Evolutionary conservation across 495 filamentous ascomycete genomes (phyloP).

Genomic region (Oleoguttula mirabilis): DNA sequence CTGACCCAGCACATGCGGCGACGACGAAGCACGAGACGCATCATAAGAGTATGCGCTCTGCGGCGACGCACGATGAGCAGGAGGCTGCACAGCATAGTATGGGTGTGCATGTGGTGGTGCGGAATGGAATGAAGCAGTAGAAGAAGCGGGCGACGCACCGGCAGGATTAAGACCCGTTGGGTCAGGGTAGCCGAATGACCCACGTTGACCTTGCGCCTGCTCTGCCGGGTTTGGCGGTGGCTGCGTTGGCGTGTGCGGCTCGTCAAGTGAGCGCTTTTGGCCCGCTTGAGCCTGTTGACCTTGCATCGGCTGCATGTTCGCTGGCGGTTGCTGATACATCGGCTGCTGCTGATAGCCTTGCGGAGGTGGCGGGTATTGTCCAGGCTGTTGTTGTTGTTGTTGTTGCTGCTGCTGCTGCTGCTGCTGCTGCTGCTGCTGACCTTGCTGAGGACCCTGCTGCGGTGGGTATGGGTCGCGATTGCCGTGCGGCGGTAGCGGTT

Average conservation of each 20-base stretch:
- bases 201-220: slow-evolving; percentile 18
- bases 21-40: slow-evolving; percentile 26
- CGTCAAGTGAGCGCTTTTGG: slow-evolving; percentile 27
- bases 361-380: slow-evolving; percentile 23
- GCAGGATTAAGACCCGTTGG: slow-evolving; percentile 26
- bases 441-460: slow-evolving; percentile 36
- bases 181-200: slow-evolving; percentile 27
- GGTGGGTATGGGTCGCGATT: slow-evolving; percentile 26
- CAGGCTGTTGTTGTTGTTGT: slow-evolving; percentile 9
- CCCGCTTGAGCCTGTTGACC: no score
- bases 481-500: slow-evolving; percentile 45
- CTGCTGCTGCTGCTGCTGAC: slow-evolving; percentile 1
- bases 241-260: slow-evolving; percentile 32
- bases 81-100: slow-evolving; percentile 24
- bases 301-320: slow-evolving; percentile 15
- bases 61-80: slow-evolving; percentile 21
- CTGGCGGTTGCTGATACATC: slow-evolving; percentile 17
- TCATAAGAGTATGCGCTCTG: slow-evolving; percentile 28
- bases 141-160: slow-evolving; percentile 30
- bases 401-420: slow-evolving; percentile 15
- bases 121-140: slow-evolving; percentile 25
- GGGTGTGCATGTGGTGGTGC: slow-evolving; percentile 17
- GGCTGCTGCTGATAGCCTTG: slow-evolving; percentile 20
- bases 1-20: slow-evolving; percentile 25
- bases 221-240: slow-evolving; percentile 31